Evolutionary conservation across 257 asterid species (phyloP), one percentile per base, ranked within the genome.

Genomic region (Osmanthus fragrans): DNA sequence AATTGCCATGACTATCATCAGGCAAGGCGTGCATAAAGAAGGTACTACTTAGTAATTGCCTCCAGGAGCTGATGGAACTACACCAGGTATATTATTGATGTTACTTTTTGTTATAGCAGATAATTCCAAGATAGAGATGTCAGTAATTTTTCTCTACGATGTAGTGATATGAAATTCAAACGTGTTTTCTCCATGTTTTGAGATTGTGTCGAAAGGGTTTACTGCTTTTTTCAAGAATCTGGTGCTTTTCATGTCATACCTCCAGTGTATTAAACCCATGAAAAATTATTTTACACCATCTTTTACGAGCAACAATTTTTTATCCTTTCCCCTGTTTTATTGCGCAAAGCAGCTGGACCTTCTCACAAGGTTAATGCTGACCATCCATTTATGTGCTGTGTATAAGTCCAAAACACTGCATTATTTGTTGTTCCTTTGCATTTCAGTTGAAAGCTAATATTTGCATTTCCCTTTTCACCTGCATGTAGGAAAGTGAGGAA

Each of bases 1-100:
- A 74, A 29, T 78, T 39, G 15, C 75, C 32, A 27, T 69, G 30
- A 51, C 77, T 76, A 75, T 73, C 79, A 67, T 84, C 94, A 96
- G 99, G 99, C 76, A 96, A 93, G 87, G 98, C 98, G 63, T 96
- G 99, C 94, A 93, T 96, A 85, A 96, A 96, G 89, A 96, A 96
- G 86, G 93, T 96, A 54, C 90, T 96, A 78, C 97, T 96, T 30
- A 96, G 99, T 86, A 93, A 96, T 87, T 96, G 99, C 81, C 97
- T 96, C 75, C 99, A 96, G 85, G 98, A 96, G 88, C 91, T 96
- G 78, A 96, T 96, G 99, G 99, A 96, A 84, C 88, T 96, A 67
- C 99, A 96, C 90, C 99, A 93, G 99, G 99, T 96, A 85, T 25
- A 66, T 11, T 77, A 76, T 77, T 77, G 58, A 33, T 77, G 51